Evolutionary conservation across 108 stramenopile genomes (phyloP), one percentile per base, ranked within the genome.

Genomic region (Pseudonitzschia multistriata): DNA sequence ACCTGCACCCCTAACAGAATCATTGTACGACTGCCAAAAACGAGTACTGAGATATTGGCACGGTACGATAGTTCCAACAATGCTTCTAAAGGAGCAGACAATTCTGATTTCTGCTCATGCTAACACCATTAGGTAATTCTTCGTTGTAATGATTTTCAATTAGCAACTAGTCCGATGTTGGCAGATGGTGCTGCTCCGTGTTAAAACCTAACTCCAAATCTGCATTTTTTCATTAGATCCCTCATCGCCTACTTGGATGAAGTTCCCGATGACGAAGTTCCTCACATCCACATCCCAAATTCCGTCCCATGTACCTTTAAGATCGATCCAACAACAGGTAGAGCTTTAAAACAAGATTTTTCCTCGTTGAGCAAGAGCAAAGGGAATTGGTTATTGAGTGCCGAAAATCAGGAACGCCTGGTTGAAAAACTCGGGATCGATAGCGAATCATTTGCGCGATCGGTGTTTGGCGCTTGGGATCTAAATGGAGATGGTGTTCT

Each of bases 201-300:
- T n/a, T n/a, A 13, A 42, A 42, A 42, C 40, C 7, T 10, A 10
- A 42, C 40, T 42, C 40, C 40, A 7, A 10, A 42, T 42, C 40
- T 10, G 7, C 0, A 21, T 22, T 13, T 14, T 83, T 35, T 83
- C 31, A 33, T 13, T 14, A 53, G 85, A n/a, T 67, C 65, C 19
- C 68, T 87, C n/a, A 70, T 85, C 5, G 78, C 72, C 27, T 74
- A 85, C 73, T 42, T 87, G 42, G 86, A 87, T 28, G 69, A 77
- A 21, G 33, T 87, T 14, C 57, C 68, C 3, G 60, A 57, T 36
- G 80, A 80, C 40, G 70, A 81, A 39, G 78, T 88, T 45, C 66
- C 61, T 13, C 53, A 79, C 48, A 72, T 88, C 49, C 76, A 85
- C 52, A 62, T 88, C 42, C 84, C 86, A 0, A 84, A 84, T 27